Conservation (phyloP, 2,329 filamentous ascomycete species). For the Sporothrix variecibatus region DNA sequence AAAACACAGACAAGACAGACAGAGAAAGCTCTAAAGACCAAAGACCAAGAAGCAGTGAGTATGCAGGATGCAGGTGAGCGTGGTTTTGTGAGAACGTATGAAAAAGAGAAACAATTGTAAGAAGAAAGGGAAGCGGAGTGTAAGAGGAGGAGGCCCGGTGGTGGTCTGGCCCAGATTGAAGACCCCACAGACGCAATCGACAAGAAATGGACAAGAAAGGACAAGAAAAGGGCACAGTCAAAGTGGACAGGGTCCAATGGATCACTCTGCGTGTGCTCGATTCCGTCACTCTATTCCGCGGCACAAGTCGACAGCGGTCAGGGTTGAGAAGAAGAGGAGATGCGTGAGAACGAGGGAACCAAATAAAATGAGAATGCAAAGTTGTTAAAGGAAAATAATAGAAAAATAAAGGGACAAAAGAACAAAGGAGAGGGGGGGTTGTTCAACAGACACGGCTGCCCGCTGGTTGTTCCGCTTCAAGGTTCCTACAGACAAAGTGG, state of each 20-base stretch:
- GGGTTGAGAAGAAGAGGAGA: neutral
- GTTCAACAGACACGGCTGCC: conserved; percentile 10
- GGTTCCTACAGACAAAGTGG: neutral
- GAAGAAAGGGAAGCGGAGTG: neutral
- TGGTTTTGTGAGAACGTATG: conserved; percentile 11
- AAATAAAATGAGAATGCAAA: neutral
- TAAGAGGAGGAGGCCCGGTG: neutral
- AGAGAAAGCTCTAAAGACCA: neutral
- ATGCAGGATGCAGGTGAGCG: conserved; percentile 4
- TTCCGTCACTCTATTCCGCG: conserved; percentile 13
- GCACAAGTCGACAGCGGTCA: conserved; percentile 10
- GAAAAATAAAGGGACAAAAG: neutral
- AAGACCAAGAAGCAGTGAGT: neutral
- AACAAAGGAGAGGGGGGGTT: neutral
- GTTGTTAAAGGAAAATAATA: neutral
- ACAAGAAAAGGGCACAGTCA: neutral
- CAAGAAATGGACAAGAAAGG: neutral
- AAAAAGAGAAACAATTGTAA: neutral
- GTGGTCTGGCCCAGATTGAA: conserved; percentile 2
- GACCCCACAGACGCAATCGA: conserved; percentile 11
- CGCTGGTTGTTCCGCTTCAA: conserved; percentile 2
- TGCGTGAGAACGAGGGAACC: neutral
- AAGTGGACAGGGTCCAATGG: neutral
- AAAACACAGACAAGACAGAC: neutral
- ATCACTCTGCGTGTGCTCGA: neutral